phyloP scores from a whole-genome alignment of 495 filamentous ascomycete species.

The Aspergillus bertholletiae region DNA sequence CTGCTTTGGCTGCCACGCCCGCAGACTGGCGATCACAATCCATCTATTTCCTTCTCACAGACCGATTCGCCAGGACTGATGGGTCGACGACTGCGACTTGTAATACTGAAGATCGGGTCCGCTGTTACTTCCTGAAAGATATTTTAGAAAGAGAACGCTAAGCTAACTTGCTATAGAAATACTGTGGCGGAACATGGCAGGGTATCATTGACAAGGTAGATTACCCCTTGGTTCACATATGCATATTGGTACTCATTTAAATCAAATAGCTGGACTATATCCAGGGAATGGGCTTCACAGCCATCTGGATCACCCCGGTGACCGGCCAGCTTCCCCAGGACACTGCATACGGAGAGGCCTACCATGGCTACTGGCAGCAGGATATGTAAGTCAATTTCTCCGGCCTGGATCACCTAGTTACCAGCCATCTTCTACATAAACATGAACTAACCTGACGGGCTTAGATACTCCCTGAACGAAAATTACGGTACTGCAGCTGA shows the following conservation, averaged over 20 bases:
- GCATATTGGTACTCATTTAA: too few relatives aligned
- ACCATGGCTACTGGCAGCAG: slow-evolving; percentile 77
- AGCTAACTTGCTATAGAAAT: slow-evolving; percentile 28
- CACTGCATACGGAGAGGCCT: slow-evolving; percentile 53
- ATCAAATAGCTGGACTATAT: slow-evolving; percentile 47
- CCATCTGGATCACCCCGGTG: slow-evolving; percentile 79
- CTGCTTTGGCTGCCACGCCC: slow-evolving; percentile 36
- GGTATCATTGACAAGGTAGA: slow-evolving; percentile 65
- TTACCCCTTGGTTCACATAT: too few relatives aligned
- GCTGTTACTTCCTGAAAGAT: background rate
- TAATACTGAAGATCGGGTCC: slow-evolving; percentile 39
- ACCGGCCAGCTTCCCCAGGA: slow-evolving; percentile 55
- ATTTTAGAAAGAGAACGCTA: background rate
- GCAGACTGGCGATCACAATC: slow-evolving; percentile 60
- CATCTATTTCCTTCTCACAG: slow-evolving; percentile 74
- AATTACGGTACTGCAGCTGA: slow-evolving; percentile 67
- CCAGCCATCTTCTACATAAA: too few relatives aligned
- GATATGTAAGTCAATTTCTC: slow-evolving; percentile 45
- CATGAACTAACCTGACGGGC: background rate
- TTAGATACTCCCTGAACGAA: slow-evolving; percentile 14
- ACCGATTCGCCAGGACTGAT: slow-evolving; percentile 69
- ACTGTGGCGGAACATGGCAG: slow-evolving; percentile 74
- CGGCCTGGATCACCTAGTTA: too few relatives aligned
- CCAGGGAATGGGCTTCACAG: slow-evolving; percentile 75
- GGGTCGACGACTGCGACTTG: slow-evolving; percentile 55